Percentiles rank a stretch among this genome's conserved stretches.
phyloP scores from a whole-genome alignment of 345 rosid genomes.

The Eucalyptus pauciflora region DNA sequence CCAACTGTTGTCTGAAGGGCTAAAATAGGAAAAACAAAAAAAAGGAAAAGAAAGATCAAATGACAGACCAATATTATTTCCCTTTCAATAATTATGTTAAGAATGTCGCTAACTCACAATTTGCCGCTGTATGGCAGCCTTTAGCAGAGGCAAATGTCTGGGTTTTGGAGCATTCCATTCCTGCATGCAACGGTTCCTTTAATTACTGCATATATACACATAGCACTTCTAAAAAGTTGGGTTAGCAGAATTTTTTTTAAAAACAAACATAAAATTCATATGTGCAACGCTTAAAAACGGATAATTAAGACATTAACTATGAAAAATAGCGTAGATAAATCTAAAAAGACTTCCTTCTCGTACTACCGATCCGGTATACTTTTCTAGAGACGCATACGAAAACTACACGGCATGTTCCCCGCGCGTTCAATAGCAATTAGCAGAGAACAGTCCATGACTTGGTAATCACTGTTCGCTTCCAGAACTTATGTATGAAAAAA shows the following conservation, averaged over 20 bases:
- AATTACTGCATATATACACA: background rate
- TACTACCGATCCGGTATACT: background rate
- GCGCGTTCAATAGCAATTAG: background rate
- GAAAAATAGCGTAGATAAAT: background rate
- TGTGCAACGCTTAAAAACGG: background rate
- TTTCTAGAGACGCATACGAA: background rate
- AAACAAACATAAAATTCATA: background rate
- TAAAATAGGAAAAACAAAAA: background rate
- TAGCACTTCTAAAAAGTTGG: background rate
- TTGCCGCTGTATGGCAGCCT: constrained; percentile 49
- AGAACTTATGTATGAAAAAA: background rate
- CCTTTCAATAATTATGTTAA: background rate
- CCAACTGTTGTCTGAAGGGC: constrained; percentile 50
- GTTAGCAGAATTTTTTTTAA: background rate
- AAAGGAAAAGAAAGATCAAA: background rate
- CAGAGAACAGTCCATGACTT: background rate
- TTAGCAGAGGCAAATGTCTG: constrained; percentile 45
- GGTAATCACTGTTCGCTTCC: background rate
- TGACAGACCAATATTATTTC: background rate
- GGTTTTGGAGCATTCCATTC: constrained; percentile 97
- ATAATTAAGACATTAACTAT: background rate
- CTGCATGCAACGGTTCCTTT: constrained; percentile 12
- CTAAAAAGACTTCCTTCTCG: background rate
- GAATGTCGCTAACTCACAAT: constrained; percentile 28
- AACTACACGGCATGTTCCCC: background rate